A percentile compares a stretch with the other conserved stretches of the same genome.
Conservation (phyloP, 75 land plant genomes). For the Cryptomeria japonica region DNA sequence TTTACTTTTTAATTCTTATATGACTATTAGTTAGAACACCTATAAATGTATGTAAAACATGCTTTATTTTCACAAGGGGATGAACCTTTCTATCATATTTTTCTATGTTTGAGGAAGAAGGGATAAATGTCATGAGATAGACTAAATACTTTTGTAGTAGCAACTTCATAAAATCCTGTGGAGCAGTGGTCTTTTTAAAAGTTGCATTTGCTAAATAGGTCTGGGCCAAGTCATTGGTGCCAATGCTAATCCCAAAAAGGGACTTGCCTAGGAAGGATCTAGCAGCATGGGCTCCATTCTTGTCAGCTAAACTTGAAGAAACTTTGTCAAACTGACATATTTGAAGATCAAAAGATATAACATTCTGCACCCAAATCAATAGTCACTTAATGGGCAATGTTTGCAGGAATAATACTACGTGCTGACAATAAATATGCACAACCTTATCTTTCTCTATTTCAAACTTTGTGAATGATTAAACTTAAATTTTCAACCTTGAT, state of each 20-base stretch:
- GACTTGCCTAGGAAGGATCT: constrained; percentile 12
- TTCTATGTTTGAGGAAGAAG: too few species aligned
- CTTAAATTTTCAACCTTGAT: too few species aligned
- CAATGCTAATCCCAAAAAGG: constrained; percentile 25
- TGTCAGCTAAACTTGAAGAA: not conserved
- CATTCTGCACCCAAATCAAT: not conserved
- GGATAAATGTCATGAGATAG: not conserved
- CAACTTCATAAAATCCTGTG: not conserved
- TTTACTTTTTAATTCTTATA: too few species aligned
- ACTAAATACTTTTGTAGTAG: not conserved
- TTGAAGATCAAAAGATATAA: not conserved
- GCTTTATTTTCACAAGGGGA: too few species aligned
- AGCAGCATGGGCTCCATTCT: not conserved
- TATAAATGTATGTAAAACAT: too few species aligned
- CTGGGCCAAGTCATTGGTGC: constrained; percentile 31
- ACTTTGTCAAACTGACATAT: not conserved
- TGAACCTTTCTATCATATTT: too few species aligned
- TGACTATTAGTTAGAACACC: too few species aligned
- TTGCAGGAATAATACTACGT: too few species aligned
- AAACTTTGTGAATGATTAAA: too few species aligned
- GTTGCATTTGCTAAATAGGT: constrained; percentile 29
- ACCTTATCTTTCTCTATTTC: too few species aligned
- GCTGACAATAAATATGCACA: too few species aligned
- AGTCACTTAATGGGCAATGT: too few species aligned
- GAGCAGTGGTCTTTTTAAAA: not conserved